Base-by-base conservation (phyloP, 495 filamentous ascomycete genomes). In the Penicillium roqueforti region DNA sequence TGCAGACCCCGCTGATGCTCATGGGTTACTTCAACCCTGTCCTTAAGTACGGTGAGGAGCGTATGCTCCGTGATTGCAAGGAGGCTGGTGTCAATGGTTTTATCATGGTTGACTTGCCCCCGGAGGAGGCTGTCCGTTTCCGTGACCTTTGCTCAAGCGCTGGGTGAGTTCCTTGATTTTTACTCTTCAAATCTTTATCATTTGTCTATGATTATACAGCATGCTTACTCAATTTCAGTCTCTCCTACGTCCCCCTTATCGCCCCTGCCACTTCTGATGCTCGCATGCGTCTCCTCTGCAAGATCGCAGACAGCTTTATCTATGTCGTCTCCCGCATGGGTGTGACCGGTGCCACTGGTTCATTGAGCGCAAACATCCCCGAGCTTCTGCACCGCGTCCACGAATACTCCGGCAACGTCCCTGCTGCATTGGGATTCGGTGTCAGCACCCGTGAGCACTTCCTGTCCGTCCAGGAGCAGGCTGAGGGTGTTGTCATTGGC, bases 21-120 rank as follows among this genome's bases (percentile, higher is more conserved):
- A 99, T 99, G 93, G 93, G 93, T 51, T 99, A 99, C 80, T 99
- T 96, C 71, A 99, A 99, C 72, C 93, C 93, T 1, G 73, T 97
- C 45, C 76, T 96, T 42, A 87, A 83, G 60, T 97, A 97, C 65
- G 95, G 95, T 54, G 93, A 97, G 73, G 89, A 95, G 74, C 78
- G 79, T 45, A 83, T 97, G 68, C 76, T 99, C 34, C 77, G 80
- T 50, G 92, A 99, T 69, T 91, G 91, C 64, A 84, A 87, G 63
- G 83, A 85, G 39, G 88, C 89, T 18, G 90, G 91, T 43, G 87
- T 93, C 64, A 97, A 96, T 74, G 93, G 93, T 42, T 99, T 97
- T 70, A 97, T 99, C 60, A 84, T 97, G 66, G 95, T 96, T 47
- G 93, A 99, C 70, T 69, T 99, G 54, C 93, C 93, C 6, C 95